Base-by-base conservation (phyloP, 805 yeast genomes). In the Wickerhamiella parazyma region DNA sequence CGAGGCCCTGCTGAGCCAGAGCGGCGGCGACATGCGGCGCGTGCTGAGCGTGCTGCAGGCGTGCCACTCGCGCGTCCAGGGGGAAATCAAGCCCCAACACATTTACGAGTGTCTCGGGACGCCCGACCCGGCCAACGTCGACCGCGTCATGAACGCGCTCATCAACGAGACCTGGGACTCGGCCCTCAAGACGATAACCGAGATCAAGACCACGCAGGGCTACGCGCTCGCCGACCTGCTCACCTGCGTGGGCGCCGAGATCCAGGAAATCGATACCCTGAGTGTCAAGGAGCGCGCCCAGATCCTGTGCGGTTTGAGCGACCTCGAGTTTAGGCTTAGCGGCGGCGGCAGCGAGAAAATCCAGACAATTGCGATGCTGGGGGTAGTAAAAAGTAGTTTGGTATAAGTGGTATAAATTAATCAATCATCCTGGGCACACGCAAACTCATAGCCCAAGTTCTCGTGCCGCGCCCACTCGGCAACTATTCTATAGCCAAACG, bases 81-180 rank as follows among this genome's bases (percentile, higher is more conserved):
- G 69, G 26, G 75, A 72, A 40, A 80, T 91, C 33, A 72, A 79
- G 22, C 73, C 71, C 24, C 77, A 75, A 44, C 78, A 82, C 76
- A 78, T 91, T 29, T 91, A 84, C 59, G 95, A 87, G 49, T 87
- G 96, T 59, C 79, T 91, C 25, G 99, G 99, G 1, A 87, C 94
- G 1, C 97, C 98, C 3, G 81, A 81, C 50, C 97, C 97, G 1
- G 71, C 69, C 33, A 95, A 87, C 51, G 71, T 91, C 19, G 81
- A 81, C 53, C 66, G 75, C 0, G 77, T 86, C 4, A 64, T 91
- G 47, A 80, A 79, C 49, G 73, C 93, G 4, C 76, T 89, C 20
- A 64, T 91, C 57, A 76, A 76, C 52, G 94, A 86, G 48, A 94
- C 86, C 55, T 91, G 95, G 93, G 71, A 81, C 9, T 75, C 86